Evolutionary conservation across 2,329 filamentous ascomycete genomes (phyloP), one percentile per base, ranked within the genome.

Genomic region (Claviceps arundinis): DNA sequence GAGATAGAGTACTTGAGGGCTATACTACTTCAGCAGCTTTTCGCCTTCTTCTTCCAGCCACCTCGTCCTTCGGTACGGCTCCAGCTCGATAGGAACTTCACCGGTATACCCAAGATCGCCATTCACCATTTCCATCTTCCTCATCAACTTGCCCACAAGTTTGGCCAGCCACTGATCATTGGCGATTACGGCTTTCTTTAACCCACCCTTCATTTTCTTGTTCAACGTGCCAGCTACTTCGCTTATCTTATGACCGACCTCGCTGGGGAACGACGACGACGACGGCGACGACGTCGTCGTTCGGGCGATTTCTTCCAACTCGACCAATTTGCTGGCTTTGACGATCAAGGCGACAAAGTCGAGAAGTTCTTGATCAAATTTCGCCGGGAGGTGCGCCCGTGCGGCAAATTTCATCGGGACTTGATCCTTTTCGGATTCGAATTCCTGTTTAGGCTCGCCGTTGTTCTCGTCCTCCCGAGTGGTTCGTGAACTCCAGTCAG

Each of bases 151-250:
- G 7, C 52, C 52, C 37, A 53, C 52, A 16, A 53, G 44, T 30
- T 37, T 53, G 24, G 52, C 48, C 7, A 53, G 37, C 52, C 48
- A 47, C 14, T 53, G 48, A n/a, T 53, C 58, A 37, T 58, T 55
- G 48, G 61, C 59, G 16, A 62, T 56, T 14, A 62, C 61, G 53
- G 59, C 48, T 43, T 60, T 56, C 37, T 60, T 55, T 42, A 64
- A 59, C 57, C 86, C 89, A 56, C 72, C 74, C 53, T 69, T 70
- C 56, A 84, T 66, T 52, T 89, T 73, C 54, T 63, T 66, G 22
- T 50, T 53, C 37, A 53, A 30, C 1, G 44, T 16, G 5, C 52
- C 48, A 5, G 52, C 42, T 7, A 53, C 24, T 16, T 53, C 52
- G 19, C 37, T 53, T n/a, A 53, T 22, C 52, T 38, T 53, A 6